Conservation (phyloP, 257 asterid genomes). For the Ilex asprella region DNA sequence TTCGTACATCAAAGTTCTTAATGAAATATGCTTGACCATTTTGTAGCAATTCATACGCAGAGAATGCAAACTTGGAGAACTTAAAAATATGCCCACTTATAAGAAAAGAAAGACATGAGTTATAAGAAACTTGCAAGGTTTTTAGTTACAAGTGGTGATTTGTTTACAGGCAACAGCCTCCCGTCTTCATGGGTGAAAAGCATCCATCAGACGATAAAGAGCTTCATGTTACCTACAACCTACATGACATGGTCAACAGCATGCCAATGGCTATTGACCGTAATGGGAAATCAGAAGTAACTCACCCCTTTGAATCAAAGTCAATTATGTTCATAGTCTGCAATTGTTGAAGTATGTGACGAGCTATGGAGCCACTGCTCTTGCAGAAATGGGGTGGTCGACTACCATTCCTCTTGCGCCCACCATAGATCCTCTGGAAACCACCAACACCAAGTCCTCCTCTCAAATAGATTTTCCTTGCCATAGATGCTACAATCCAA, state of each 20-base stretch:
- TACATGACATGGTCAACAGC: neutral
- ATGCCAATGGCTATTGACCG: neutral
- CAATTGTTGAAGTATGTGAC: slow-evolving; percentile 83
- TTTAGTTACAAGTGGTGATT: too few relatives aligned
- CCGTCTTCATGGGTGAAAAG: neutral
- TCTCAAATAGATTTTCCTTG: slow-evolving; percentile 81
- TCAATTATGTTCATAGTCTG: slow-evolving; percentile 70
- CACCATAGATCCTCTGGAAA: slow-evolving; percentile 84
- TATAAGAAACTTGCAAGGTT: too few relatives aligned
- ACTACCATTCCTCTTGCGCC: slow-evolving; percentile 94
- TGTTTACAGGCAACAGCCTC: neutral
- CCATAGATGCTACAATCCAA: slow-evolving; percentile 69
- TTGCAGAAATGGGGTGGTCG: slow-evolving; percentile 85
- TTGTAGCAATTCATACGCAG: too few relatives aligned
- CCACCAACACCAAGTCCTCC: slow-evolving; percentile 94
- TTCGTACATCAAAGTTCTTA: too few relatives aligned
- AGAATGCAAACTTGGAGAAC: too few relatives aligned
- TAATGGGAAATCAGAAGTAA: neutral
- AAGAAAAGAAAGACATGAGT: too few relatives aligned
- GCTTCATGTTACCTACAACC: neutral
- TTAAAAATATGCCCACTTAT: too few relatives aligned
- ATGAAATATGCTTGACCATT: too few relatives aligned
- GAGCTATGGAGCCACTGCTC: slow-evolving; percentile 91
- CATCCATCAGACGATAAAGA: neutral
- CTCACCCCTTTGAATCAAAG: slow-evolving; percentile 75